phyloP scores from a whole-genome alignment of 768 basidiomycete species.

The Russula griseocarnosa region DNA sequence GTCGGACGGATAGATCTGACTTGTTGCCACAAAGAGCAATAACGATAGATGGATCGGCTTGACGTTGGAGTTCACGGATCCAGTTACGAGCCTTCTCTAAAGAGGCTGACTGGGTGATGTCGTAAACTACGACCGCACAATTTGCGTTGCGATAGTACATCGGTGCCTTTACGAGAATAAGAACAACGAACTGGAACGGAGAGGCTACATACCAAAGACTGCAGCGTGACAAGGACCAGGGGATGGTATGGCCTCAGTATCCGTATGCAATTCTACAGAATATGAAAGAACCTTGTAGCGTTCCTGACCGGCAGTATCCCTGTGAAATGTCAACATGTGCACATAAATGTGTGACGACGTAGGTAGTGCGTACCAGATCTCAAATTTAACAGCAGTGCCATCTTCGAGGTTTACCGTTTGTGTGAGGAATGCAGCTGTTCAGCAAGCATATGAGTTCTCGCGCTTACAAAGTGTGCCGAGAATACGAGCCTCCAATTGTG shows the following conservation, averaged over 20 bases:
- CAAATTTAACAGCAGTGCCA: conserved; percentile 91
- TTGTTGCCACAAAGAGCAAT: conserved; percentile 98
- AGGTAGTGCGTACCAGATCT: conserved; percentile 74
- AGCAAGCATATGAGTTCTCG: conserved; percentile 28
- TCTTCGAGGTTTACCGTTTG: conserved; percentile 92
- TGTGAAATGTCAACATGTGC: conserved; percentile 32
- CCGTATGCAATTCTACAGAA: conserved; percentile 27
- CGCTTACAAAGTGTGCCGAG: background rate
- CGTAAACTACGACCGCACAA: conserved; percentile 92
- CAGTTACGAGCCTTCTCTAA: conserved; percentile 94
- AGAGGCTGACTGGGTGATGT: conserved; percentile 89
- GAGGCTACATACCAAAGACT: conserved; percentile 46
- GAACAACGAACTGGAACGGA: background rate
- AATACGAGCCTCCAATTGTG: conserved; percentile 75
- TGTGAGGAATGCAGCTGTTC: conserved; percentile 91
- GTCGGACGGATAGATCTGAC: conserved; percentile 75
- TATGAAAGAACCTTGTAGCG: conserved; percentile 66
- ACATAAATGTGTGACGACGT: background rate
- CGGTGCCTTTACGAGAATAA: conserved; percentile 55
- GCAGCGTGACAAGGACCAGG: background rate
- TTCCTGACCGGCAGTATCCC: conserved; percentile 96
- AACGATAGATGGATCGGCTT: conserved; percentile 95
- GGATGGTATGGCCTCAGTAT: conserved; percentile 20
- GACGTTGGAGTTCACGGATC: conserved; percentile 95
- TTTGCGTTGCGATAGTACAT: conserved; percentile 98